phyloP scores from a whole-genome alignment of 1,139 yeast species.

The Pichia sp. region DNA sequence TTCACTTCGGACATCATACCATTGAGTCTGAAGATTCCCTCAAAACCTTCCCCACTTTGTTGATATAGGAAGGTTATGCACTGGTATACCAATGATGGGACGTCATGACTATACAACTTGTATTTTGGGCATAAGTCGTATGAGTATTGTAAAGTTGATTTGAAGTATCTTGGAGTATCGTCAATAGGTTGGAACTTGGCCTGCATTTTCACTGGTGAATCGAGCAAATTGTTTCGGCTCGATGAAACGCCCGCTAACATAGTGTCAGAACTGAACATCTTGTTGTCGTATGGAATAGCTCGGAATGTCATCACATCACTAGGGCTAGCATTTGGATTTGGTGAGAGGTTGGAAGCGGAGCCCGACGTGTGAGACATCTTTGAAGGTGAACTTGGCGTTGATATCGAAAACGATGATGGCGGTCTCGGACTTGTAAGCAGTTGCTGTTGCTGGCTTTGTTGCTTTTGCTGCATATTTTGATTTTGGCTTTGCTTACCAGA shows the following conservation, averaged over 20 bases:
- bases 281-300: slow-evolving; percentile 26
- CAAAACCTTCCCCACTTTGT: slow-evolving; percentile 72
- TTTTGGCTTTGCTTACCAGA: slow-evolving; percentile 2
- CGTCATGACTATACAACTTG: slow-evolving; percentile 24
- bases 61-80: slow-evolving; percentile 65
- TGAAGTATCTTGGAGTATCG: slow-evolving; percentile 39
- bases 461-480: not conserved
- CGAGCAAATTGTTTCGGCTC: slow-evolving; percentile 2
- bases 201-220: slow-evolving; percentile 11
- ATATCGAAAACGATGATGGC: slow-evolving; percentile 2
- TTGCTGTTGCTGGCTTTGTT: slow-evolving; percentile 1
- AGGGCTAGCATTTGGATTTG: slow-evolving; percentile 9
- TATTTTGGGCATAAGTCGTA: slow-evolving; percentile 39
- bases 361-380: slow-evolving; percentile 6
- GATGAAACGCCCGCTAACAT: not conserved
- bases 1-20: slow-evolving; percentile 82
- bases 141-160: slow-evolving; percentile 53
- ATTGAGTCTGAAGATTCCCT: slow-evolving; percentile 85
- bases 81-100: slow-evolving; percentile 75
- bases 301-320: slow-evolving; percentile 24
- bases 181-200: slow-evolving; percentile 22
- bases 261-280: slow-evolving; percentile 11
- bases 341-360: not conserved
- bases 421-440: slow-evolving; percentile 9
- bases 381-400: slow-evolving; percentile 11